phyloP scores from a whole-genome alignment of 2,329 filamentous ascomycete genomes.

The Hymenoscyphus fraxineus region DNA sequence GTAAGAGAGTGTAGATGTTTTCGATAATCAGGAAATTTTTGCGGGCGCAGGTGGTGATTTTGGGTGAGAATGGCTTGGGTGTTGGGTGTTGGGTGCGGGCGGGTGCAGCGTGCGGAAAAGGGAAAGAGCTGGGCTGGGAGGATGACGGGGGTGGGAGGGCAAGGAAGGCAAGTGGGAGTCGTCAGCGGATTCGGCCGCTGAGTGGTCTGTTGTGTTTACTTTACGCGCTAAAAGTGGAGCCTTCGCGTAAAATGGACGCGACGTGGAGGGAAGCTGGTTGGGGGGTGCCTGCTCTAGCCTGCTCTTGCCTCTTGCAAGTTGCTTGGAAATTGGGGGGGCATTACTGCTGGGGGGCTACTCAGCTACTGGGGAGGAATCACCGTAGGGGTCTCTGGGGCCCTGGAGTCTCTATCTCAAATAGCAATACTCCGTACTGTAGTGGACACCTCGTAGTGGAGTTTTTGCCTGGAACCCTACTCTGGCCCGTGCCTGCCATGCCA shows the following conservation, averaged over 20 bases:
- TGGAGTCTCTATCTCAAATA: too few species aligned
- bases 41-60: neutral
- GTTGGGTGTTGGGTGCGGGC: neutral
- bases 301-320: neutral
- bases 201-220: neutral
- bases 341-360: too few species aligned
- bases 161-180: neutral
- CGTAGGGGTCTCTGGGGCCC: too few species aligned
- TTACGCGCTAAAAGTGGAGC: neutral
- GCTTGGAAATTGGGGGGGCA: neutral
- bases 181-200: neutral
- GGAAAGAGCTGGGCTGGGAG: constrained; percentile 1
- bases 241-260: neutral
- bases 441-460: too few species aligned
- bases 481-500: too few species aligned
- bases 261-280: neutral
- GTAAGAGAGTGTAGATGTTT: neutral
- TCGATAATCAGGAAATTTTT: constrained; percentile 3
- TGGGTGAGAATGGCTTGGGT: neutral
- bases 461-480: too few species aligned
- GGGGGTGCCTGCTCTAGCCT: neutral
- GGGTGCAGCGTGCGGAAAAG: too few species aligned
- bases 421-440: too few species aligned
- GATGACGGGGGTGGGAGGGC: neutral
- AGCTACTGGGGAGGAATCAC: too few species aligned